Evolutionary conservation across 192 early-diverging fungal genomes (phyloP).

Genomic region (Coemansia sp.): DNA sequence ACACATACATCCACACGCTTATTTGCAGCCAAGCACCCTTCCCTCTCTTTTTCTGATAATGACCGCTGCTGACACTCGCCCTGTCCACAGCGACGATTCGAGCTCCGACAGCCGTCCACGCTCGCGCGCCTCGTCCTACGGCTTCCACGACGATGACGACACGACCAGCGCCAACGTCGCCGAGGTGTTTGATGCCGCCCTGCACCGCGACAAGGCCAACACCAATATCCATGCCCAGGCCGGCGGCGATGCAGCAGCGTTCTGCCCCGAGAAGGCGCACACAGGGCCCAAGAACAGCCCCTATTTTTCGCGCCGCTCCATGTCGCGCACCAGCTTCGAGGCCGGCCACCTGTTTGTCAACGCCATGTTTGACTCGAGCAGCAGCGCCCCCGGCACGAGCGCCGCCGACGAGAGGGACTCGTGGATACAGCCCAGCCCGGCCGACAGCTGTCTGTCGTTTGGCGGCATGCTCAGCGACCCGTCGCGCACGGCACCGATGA

Average conservation of each 20-base stretch:
- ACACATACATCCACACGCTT: not conserved
- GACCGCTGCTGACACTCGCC: conserved; percentile 2
- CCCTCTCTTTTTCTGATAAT: not conserved
- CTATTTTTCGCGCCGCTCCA: conserved; percentile 20
- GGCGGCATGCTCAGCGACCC: not conserved
- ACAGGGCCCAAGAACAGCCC: conserved; percentile 12
- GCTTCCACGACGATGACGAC: not conserved
- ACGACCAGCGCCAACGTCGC: conserved; percentile 5
- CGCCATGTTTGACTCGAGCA: conserved; percentile 23
- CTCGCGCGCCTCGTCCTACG: not conserved
- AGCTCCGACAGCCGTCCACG: conserved; percentile 3
- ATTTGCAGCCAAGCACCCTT: not conserved
- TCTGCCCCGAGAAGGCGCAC: too few relatives aligned
- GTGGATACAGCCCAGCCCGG: conserved; percentile 2
- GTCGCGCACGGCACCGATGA: not conserved
- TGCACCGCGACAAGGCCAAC: conserved; percentile 7
- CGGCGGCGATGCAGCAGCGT: not conserved
- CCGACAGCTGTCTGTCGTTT: conserved; percentile 1
- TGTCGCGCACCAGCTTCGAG: conserved; percentile 34
- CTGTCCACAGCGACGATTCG: not conserved
- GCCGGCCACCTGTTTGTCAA: conserved; percentile 33
- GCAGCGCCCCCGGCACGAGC: not conserved
- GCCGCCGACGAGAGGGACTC: not conserved
- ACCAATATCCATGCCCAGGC: too few relatives aligned
- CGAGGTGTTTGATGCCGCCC: conserved; percentile 1